Base-by-base conservation (phyloP, 2,329 filamentous ascomycete genomes). In the Talaromyces verruculosus region DNA sequence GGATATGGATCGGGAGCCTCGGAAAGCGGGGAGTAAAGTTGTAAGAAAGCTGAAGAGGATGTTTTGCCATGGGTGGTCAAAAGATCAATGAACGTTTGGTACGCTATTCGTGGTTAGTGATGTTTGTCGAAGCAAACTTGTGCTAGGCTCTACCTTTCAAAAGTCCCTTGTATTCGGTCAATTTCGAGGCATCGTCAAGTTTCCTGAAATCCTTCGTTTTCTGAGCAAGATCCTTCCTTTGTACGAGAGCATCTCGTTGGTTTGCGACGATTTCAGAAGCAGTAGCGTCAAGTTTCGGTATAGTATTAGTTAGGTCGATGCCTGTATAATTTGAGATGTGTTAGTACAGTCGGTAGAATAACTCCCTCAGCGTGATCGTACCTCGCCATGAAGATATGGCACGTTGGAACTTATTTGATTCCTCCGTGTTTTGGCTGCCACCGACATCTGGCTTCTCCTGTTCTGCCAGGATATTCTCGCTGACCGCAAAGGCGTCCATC, bases 151-250 rank as follows among this genome's bases (percentile, higher is more conserved):
- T 76, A 93, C 92, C 89, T 84, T 97, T 97, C 67, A 99, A 81
- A 61, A 99, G 81, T 45, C 88, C 88, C 80, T 98, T 99, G 81
- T 96, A 88, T 78, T 99, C 95, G 5, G 84, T 84, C 63, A 99
- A 81, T 78, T 98, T 99, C 65, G 87, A 87, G 11, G 90, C 82
- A 82, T 99, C 93, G 72, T 98, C 94, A 11, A 96, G 85, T 78
- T 97, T 98, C 68, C 93, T 86, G 72, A 98, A 99, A 73, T 98
- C 94, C 75, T 99, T 99, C 0, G 95, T 99, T 84, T 97, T 98
- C 76, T 97, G 93, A n/a, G 96, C 95, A 22, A 99, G 84, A 68
- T 99, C 96, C 76, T 99, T 99, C 63, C 95, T 87, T 77, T 99
- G 94, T 0, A 97, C 89, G 4, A 97, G 90, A n/a, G 94, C 92